phyloP scores from a whole-genome alignment of 2,329 filamentous ascomycete species.

The Fusarium protoensiforme region DNA sequence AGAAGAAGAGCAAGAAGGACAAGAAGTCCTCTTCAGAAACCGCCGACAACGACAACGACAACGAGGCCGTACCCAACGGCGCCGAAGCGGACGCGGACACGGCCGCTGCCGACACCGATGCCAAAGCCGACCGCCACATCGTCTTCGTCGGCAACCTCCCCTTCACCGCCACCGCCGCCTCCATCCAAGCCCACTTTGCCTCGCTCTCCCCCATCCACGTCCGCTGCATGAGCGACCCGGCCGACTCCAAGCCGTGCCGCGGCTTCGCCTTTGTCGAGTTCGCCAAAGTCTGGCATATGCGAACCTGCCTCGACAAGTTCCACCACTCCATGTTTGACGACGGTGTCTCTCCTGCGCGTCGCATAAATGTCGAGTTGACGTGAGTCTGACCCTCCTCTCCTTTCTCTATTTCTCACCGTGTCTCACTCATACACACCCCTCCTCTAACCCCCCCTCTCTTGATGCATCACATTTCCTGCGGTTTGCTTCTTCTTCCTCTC shows the following conservation, averaged over 20 bases:
- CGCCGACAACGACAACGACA: slow-evolving; percentile 13
- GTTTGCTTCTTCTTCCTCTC: neutral
- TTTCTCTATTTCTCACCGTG: slow-evolving; percentile 7
- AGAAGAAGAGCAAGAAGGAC: slow-evolving; percentile 44
- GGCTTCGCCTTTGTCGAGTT: slow-evolving; percentile 94
- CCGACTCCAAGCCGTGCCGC: slow-evolving; percentile 69
- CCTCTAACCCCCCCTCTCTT: neutral
- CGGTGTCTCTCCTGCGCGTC: slow-evolving; percentile 66
- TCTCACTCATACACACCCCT: neutral
- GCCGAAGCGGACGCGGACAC: slow-evolving; percentile 17
- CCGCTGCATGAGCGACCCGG: slow-evolving; percentile 78
- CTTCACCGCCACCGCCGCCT: slow-evolving; percentile 78
- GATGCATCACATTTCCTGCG: neutral
- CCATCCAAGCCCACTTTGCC: slow-evolving; percentile 80
- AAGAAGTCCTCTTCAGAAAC: slow-evolving; percentile 39
- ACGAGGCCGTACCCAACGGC: slow-evolving; percentile 3
- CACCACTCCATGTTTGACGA: slow-evolving; percentile 84
- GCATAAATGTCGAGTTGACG: slow-evolving; percentile 94
- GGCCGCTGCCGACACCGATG: slow-evolving; percentile 21
- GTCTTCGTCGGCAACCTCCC: slow-evolving; percentile 79
- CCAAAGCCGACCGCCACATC: slow-evolving; percentile 47
- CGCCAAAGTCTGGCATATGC: slow-evolving; percentile 86
- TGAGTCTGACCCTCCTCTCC: slow-evolving; percentile 57
- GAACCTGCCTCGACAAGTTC: slow-evolving; percentile 90
- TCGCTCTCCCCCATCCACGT: slow-evolving; percentile 64